phyloP scores from a whole-genome alignment of 176 grass and related monocot genomes.

The Echinochloa phyllopogon region DNA sequence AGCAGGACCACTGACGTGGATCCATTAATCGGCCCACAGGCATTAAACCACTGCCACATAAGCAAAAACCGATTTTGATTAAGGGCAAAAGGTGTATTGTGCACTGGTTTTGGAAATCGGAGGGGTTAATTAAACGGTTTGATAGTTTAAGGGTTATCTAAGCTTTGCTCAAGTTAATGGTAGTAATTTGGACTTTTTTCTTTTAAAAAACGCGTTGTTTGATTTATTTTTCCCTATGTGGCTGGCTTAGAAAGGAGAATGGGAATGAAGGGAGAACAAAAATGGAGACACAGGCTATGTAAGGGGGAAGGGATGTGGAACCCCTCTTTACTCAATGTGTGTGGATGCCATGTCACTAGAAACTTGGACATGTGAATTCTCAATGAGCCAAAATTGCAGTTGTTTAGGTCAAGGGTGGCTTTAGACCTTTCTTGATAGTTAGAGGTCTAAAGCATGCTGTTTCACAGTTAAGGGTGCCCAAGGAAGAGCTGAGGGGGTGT shows the following conservation, averaged over 20 bases:
- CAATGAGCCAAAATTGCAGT: not conserved
- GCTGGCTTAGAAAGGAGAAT: not conserved
- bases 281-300: not conserved
- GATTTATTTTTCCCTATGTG: not conserved
- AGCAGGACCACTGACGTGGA: too few species aligned
- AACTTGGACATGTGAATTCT: not conserved
- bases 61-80: too few species aligned
- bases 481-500: not conserved
- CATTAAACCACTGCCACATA: too few species aligned
- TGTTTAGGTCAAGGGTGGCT: not conserved
- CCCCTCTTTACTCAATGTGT: not conserved
- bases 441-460: not conserved
- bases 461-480: not conserved
- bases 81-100: too few species aligned
- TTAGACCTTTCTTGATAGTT: not conserved
- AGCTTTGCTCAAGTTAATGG: too few species aligned
- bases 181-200: too few species aligned
- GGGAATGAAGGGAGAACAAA: not conserved
- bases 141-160: too few species aligned
- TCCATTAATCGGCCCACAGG: too few species aligned
- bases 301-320: not conserved
- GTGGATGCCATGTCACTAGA: not conserved
- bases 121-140: too few species aligned
- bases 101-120: too few species aligned
- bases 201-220: not conserved